Percentiles rank a stretch among this genome's conserved stretches.
These are phyloP conservation scores for Teunomyces aglyptinius DNA, from an alignment of 805 yeast species.

Conservation along the genomic window DNA sequence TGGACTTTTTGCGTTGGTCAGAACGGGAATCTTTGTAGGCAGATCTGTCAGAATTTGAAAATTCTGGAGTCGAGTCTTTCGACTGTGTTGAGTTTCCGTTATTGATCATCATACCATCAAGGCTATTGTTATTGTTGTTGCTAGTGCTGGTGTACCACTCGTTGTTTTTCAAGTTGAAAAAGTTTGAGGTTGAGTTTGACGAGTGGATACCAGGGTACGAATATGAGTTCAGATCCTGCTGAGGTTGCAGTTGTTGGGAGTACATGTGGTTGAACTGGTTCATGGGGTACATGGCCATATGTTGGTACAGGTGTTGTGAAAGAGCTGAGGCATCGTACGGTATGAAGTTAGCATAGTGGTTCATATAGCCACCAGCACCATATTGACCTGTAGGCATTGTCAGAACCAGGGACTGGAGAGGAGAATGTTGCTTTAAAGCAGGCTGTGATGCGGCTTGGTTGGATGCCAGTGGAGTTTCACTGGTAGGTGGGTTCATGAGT, in stretches of 20 bases:
- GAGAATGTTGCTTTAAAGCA: conserved; percentile 6
- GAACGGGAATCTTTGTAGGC: not conserved
- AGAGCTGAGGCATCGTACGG: conserved; percentile 10
- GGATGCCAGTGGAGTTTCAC: not conserved
- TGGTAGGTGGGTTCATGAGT: not conserved
- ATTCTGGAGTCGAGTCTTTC: not conserved
- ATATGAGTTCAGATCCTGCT: conserved; percentile 4
- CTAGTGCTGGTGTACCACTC: not conserved
- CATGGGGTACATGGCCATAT: conserved; percentile 4
- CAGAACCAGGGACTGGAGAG: conserved; percentile 5
- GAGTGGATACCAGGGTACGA: conserved; percentile 6
- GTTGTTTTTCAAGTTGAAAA: conserved; percentile 1
- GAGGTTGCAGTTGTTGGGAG: conserved; percentile 7
- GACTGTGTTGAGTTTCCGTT: not conserved
- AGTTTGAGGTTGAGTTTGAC: conserved; percentile 7
- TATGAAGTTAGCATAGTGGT: conserved; percentile 27
- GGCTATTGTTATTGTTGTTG: not conserved
- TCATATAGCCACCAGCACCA: conserved; percentile 16
- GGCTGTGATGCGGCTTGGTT: conserved; percentile 2
- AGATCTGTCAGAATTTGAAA: conserved; percentile 1
- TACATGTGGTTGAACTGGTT: not conserved
- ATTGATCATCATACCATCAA: not conserved
- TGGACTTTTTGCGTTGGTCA: conserved; percentile 4
- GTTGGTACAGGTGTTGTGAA: conserved; percentile 1
- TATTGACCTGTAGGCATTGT: conserved; percentile 1